These are phyloP conservation scores for Malania oleifera DNA, from an alignment of 164 flowering plant species.

Conservation along the genomic window DNA sequence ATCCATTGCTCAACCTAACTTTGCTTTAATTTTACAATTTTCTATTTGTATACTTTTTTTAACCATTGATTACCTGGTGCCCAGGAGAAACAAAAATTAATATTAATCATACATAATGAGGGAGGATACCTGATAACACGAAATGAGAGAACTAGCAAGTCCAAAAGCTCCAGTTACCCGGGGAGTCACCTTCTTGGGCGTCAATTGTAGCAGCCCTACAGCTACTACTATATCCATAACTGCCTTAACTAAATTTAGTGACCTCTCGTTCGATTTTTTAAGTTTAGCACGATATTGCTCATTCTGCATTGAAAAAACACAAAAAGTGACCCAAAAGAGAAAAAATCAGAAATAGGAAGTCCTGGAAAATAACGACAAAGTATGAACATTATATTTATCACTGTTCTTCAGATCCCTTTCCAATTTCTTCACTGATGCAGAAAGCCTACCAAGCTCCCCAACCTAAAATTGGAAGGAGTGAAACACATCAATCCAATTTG, in stretches of 20 bases:
- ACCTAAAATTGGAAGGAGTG: slow-evolving; percentile 37
- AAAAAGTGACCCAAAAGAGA: not conserved
- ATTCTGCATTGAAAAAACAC: slow-evolving; percentile 42
- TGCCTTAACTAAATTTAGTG: slow-evolving; percentile 74
- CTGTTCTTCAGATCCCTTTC: slow-evolving; percentile 64
- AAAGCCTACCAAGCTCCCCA: slow-evolving; percentile 91
- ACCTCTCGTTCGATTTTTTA: slow-evolving; percentile 73
- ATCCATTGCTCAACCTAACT: no score
- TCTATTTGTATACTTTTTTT: no score
- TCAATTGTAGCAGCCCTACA: slow-evolving; percentile 87
- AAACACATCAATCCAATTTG: not conserved
- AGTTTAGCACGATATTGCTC: slow-evolving; percentile 63
- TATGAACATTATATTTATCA: slow-evolving; percentile 59
- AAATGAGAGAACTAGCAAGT: slow-evolving; percentile 78
- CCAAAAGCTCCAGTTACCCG: slow-evolving; percentile 97
- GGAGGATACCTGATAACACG: slow-evolving; percentile 92
- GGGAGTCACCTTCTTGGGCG: slow-evolving; percentile 89
- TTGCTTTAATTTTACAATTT: no score
- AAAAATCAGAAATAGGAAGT: not conserved
- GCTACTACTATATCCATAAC: slow-evolving; percentile 83
- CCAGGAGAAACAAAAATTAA: no score
- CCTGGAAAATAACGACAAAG: not conserved
- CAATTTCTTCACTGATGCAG: slow-evolving; percentile 74
- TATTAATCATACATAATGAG: not conserved
- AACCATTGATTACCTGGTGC: no score